Evolutionary conservation across 495 filamentous ascomycete species (phyloP), one percentile per base, ranked within the genome.

Genomic region (Filosporella fistucella): DNA sequence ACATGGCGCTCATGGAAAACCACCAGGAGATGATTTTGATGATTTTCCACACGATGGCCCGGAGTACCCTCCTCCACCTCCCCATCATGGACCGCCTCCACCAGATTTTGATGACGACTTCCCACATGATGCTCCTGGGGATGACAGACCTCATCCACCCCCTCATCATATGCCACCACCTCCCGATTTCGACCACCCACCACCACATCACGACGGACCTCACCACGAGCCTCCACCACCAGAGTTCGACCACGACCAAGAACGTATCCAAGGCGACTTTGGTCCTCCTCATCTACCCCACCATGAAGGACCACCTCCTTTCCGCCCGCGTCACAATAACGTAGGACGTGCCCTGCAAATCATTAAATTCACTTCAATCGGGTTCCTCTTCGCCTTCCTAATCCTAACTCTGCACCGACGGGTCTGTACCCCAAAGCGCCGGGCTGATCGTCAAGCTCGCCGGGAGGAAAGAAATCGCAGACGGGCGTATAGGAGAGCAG

Each of bases 401-500:
- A 48, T 70, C 36, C 50, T 63, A 13, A 54, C 56, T 36, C 44
- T 64, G 24, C 58, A 59, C 50, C 61, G 58, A 14, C 55, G 63
- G 11, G 56, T 48, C 30, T 58, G 61, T 52, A 47, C 65, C 56
- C 16, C 55, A 45, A 42, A 42, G 22, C 35, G 38, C 8, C 45
- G 52, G 6, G 47, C 56, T 14, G 42, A 42, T 11, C 47, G 51
- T 0, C 45, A 37, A 34, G 40, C 56, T 39, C 69, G 64, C 34
- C 40, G 70, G 48, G 65, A 68, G 56, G 66, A 72, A 45, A 63
- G 70, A 36, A 59, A 64, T 29, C 52, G 57, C 16, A 64, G 63
- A 12, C 60, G 67, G 9, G 63, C 66, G 7, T 69, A 68, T 17
- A 59, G 67, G 13, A 61, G 60, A n/a, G 68, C 68, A 12, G 64